phyloP scores from a whole-genome alignment of 371 early-diverging fungal species.

The Apophysomyces sp. region DNA sequence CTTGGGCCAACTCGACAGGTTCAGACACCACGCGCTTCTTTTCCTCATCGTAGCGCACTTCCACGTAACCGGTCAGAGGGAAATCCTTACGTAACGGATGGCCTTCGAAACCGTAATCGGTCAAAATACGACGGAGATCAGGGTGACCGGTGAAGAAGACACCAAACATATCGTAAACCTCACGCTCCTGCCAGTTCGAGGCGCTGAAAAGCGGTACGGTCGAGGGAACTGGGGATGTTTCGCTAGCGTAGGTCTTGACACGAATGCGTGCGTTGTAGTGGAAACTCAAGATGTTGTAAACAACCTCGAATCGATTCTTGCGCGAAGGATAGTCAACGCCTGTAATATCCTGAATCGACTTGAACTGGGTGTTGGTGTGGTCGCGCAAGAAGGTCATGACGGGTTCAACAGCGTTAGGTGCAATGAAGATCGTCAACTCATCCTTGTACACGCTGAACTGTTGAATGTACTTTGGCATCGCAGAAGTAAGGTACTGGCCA shows the following conservation, averaged over 20 bases:
- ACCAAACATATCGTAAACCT: conserved; percentile 98
- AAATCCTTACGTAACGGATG: conserved; percentile 98
- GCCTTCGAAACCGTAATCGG: conserved; percentile 98
- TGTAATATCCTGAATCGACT: conserved; percentile 85
- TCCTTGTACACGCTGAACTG: conserved; percentile 97
- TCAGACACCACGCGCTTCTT: conserved; percentile 94
- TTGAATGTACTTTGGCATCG: conserved; percentile 94
- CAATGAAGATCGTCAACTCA: conserved; percentile 91
- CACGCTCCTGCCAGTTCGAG: conserved; percentile 98
- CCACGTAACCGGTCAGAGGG: conserved; percentile 95
- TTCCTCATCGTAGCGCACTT: conserved; percentile 96
- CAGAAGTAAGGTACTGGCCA: conserved; percentile 85
- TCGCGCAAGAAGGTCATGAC: conserved; percentile 90
- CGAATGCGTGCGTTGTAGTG: conserved; percentile 93
- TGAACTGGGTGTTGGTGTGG: conserved; percentile 91
- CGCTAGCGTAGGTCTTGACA: conserved; percentile 95
- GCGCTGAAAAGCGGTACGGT: conserved; percentile 71
- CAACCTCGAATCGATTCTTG: conserved; percentile 93
- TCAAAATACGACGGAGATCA: conserved; percentile 95
- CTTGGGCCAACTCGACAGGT: conserved; percentile 94
- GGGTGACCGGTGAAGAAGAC: conserved; percentile 95
- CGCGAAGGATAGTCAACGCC: conserved; percentile 93
- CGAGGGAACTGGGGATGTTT: conserved; percentile 90
- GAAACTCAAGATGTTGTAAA: conserved; percentile 89
- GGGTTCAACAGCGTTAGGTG: conserved; percentile 78